Conservation (phyloP, 1,139 yeast genomes). For the Pichia sp. region DNA sequence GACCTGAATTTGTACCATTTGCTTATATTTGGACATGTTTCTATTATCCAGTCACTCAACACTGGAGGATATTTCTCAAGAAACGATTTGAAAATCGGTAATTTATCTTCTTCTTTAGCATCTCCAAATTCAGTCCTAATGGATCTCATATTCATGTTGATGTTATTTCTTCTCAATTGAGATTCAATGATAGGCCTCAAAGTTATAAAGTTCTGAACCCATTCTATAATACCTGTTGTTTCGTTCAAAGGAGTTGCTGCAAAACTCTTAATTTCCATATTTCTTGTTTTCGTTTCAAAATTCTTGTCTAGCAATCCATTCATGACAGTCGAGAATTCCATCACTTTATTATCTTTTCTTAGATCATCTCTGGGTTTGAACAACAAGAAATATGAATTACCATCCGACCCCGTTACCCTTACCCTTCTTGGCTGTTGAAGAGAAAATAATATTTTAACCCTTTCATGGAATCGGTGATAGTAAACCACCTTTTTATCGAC, state of each 20-base stretch:
- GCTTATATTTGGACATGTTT: conserved; percentile 82
- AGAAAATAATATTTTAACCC: conserved; percentile 65
- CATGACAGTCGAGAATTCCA: conserved; percentile 86
- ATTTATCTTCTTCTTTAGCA: conserved; percentile 27
- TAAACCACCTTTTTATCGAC: conserved; percentile 34
- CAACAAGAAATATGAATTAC: conserved; percentile 59
- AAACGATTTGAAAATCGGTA: conserved; percentile 28
- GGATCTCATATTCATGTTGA: conserved; percentile 5
- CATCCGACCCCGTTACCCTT: conserved; percentile 72
- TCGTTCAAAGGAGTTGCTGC: conserved; percentile 87
- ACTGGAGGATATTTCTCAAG: conserved; percentile 57
- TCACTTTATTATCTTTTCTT: conserved; percentile 88
- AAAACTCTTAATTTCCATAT: conserved; percentile 66
- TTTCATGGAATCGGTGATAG: conserved; percentile 49
- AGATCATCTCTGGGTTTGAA: conserved; percentile 88
- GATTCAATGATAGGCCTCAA: conserved; percentile 54
- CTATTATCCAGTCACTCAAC: conserved; percentile 79
- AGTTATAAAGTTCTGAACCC: conserved; percentile 82
- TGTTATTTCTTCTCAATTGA: conserved; percentile 11
- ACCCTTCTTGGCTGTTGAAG: conserved; percentile 83
- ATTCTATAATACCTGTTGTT: conserved; percentile 84
- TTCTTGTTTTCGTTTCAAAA: conserved; percentile 65
- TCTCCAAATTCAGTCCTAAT: conserved; percentile 10
- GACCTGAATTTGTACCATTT: conserved; percentile 81
- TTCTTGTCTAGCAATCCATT: conserved; percentile 63